A percentile compares a stretch with the other conserved stretches of the same genome.
Conservation (phyloP, 2,329 filamentous ascomycete species). For the Neofusicoccum parvum region DNA sequence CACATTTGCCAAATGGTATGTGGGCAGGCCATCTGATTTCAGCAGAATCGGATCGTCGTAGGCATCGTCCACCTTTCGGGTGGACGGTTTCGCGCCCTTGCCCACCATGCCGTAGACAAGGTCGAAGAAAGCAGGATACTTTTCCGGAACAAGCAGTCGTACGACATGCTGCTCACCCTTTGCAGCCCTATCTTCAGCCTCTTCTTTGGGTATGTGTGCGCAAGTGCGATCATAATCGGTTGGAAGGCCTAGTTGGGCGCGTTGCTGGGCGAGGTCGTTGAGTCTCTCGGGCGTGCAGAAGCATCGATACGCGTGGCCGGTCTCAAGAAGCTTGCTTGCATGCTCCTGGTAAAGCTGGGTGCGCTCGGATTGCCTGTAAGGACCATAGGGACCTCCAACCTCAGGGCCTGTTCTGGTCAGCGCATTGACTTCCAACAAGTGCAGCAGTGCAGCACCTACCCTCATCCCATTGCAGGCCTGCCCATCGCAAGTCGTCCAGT, state of each 20-base stretch:
- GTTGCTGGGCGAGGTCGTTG: conserved; percentile 64
- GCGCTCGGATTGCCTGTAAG: conserved; percentile 87
- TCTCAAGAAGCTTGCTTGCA: conserved; percentile 67
- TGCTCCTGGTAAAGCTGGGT: conserved; percentile 72
- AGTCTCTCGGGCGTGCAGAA: conserved; percentile 81
- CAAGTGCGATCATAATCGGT: conserved; percentile 75
- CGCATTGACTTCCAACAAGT: background rate
- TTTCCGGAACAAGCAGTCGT: conserved; percentile 67
- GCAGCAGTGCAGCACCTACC: conserved; percentile 49
- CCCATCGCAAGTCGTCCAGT: conserved; percentile 82
- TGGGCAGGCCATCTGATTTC: conserved; percentile 89
- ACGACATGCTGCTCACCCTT: conserved; percentile 74
- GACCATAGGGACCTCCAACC: conserved; percentile 77
- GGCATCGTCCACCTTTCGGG: conserved; percentile 41
- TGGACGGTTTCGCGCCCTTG: conserved; percentile 52
- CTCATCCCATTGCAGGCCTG: conserved; percentile 91
- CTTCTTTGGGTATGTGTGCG: conserved; percentile 62
- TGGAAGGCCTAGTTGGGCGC: conserved; percentile 60
- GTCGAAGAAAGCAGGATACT: conserved; percentile 70
- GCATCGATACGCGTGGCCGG: conserved; percentile 83
- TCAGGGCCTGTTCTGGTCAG: conserved; percentile 63
- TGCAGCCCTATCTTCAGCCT: conserved; percentile 71
- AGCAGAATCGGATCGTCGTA: conserved; percentile 86
- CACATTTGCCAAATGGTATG: conserved; percentile 96
- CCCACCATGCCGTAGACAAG: conserved; percentile 72